Evolutionary conservation across 2,329 filamentous ascomycete species (phyloP), one percentile per base, ranked within the genome.

Genomic region (Grosmannia serpens): DNA sequence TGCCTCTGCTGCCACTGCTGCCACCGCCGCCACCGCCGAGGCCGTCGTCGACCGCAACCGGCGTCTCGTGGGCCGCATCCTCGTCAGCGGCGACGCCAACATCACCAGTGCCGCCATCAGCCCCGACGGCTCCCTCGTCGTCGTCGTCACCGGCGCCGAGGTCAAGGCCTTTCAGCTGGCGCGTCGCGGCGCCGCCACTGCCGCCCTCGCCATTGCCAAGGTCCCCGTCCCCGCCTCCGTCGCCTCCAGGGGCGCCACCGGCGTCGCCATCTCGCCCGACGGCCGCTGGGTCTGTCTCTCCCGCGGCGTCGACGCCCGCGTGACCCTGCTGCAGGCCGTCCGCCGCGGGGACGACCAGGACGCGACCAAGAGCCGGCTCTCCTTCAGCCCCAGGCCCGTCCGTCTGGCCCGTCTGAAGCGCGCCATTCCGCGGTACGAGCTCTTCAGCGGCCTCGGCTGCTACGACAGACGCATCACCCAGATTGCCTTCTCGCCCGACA

Each of bases 381-480:
- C 56, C 9, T 47, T 63, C 31, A 24, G 72, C 56, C 72, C 77
- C 54, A 80, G 77, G 60, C 69, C 84, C 53, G 67, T 71, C 53
- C 79, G 83, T 41, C 70, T 86, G 57, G 70, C 75, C 58, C 56
- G 64, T 1, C 35, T 63, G 13, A 31, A 56, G 44, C 79, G 83
- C 38, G 73, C 79, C 49, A 74, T 79, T 29, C 75, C 79, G 38
- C 82, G 77, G 69, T 76, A 79, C 65, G 72, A 75, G 59, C 77
- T 77, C 20, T 79, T 87, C 57, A 85, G 87, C 33, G 84, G 85
- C 8, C 77, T 89, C 57, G 87, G 86, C n/a, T 74, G 75, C 29
- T 97, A 96, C 71, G 83, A 90, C 62, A 82, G 87, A 68, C 86
- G 79, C 51, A 84, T 97, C 63, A 85, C 81, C 41, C 86, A 89